These are phyloP conservation scores for Rhodosporidiobolus odoratus DNA, from an alignment of 768 basidiomycete genomes.

Conservation along the genomic window DNA sequence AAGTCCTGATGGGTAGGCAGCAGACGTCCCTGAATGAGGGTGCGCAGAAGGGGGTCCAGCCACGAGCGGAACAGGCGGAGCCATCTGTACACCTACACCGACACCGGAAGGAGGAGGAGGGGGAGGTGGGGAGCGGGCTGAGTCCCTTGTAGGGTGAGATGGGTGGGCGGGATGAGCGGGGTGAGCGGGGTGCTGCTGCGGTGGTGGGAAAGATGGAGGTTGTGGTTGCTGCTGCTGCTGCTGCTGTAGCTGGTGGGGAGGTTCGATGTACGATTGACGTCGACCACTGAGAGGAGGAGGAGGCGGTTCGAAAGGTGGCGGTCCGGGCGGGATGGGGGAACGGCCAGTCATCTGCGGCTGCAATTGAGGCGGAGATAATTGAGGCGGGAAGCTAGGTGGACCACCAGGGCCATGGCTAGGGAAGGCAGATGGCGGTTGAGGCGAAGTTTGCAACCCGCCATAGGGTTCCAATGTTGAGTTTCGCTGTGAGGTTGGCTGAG, in stretches of 20 bases:
- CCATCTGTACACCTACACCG: too few relatives aligned
- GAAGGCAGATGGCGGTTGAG: not conserved
- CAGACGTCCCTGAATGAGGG: too few relatives aligned
- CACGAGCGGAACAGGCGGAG: too few relatives aligned
- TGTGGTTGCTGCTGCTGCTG: not conserved
- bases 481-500: not conserved
- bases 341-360: too few relatives aligned
- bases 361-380: too few relatives aligned
- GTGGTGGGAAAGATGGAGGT: not conserved
- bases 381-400: too few relatives aligned
- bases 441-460: too few relatives aligned
- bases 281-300: conserved; percentile 21
- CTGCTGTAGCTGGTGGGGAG: too few relatives aligned
- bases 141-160: not conserved
- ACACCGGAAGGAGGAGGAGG: not conserved
- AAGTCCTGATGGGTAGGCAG: too few relatives aligned
- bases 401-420: not conserved
- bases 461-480: too few relatives aligned
- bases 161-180: conserved; percentile 16
- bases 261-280: too few relatives aligned
- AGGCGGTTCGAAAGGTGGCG: conserved; percentile 38
- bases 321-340: conserved; percentile 35
- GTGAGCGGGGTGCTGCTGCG: not conserved
- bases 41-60: too few relatives aligned
- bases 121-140: not conserved